Conservation (phyloP, 345 rosid species). For the Eucalyptus leucophloia region DNA sequence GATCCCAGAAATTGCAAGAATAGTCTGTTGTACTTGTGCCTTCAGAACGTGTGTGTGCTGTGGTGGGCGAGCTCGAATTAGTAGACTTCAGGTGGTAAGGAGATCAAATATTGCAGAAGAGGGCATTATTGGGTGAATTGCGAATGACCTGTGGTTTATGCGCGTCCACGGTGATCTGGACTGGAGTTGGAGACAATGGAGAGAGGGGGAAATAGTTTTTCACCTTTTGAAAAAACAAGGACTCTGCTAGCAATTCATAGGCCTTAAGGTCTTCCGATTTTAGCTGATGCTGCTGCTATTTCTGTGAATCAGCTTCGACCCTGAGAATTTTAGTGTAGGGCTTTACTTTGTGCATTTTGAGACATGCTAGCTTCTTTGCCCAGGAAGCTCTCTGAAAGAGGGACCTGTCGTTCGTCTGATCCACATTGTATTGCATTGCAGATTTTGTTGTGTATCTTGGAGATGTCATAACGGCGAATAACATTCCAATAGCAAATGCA, state of each 20-base stretch:
- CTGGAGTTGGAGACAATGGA: neutral
- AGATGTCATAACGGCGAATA: slow-evolving; percentile 80
- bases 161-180: neutral
- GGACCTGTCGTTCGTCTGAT: neutral
- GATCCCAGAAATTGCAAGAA: neutral
- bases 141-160: neutral
- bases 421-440: slow-evolving; percentile 1
- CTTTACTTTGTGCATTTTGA: neutral
- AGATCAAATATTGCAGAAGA: neutral
- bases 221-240: neutral
- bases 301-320: neutral
- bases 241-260: neutral
- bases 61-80: neutral
- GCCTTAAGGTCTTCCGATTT: neutral
- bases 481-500: slow-evolving; percentile 57
- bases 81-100: neutral
- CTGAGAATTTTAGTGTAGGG: neutral
- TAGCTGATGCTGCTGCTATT: neutral
- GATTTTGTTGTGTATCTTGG: slow-evolving; percentile 88
- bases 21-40: neutral
- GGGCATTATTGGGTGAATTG: neutral
- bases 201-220: neutral
- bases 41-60: neutral
- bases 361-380: neutral
- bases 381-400: neutral